Evolutionary conservation across 805 yeast genomes (phyloP), one percentile per base, ranked within the genome.

Genomic region (Vanderwaltozyma yarrowii): DNA sequence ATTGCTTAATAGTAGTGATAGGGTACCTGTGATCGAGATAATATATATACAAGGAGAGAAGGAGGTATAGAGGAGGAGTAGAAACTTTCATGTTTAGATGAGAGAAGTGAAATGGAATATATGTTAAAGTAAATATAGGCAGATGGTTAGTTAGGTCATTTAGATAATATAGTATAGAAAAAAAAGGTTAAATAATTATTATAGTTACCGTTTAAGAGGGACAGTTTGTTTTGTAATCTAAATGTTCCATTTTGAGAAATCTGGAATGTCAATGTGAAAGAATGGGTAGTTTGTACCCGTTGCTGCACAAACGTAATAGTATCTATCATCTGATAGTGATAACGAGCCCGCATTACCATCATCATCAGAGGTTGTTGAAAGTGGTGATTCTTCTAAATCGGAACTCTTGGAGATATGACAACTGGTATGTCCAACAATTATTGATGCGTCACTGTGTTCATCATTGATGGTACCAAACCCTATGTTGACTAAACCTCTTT

Each of bases 381-480:
- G 8, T 14, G 23, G 23, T 18, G 32, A 15, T 24, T 20, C n/a
- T 32, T 42, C 46, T 20, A 41, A 8, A 20, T 40, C 39, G 5
- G 32, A 41, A 12, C 49, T 46, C 26, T 46, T 52, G 18, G 50
- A 51, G 18, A 58, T 27, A 41, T 58, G 62, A 40, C 52, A 58
- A 32, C 58, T 51, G 11, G 58, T 38, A 38, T 58, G 63, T 30
- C 61, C 61, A 4, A 51, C 45, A 28, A 59, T 49, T 15, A 56
- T 51, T 4, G 61, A 51, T 34, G 54, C 60, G 40, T 56, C 61
- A 37, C 59, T 54, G 32, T 33, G 51, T 16, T 54, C 68, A 23
- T 66, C 71, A 19, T 62, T 67, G 36, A 69, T 66, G 15, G 73
- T 65, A 34, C 95, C 94, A 62, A 86, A 86, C 1, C 94, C 94